These are phyloP conservation scores for Aphanoascus verrucosus DNA, from an alignment of 2,329 filamentous ascomycete species.

Conservation along the genomic window DNA sequence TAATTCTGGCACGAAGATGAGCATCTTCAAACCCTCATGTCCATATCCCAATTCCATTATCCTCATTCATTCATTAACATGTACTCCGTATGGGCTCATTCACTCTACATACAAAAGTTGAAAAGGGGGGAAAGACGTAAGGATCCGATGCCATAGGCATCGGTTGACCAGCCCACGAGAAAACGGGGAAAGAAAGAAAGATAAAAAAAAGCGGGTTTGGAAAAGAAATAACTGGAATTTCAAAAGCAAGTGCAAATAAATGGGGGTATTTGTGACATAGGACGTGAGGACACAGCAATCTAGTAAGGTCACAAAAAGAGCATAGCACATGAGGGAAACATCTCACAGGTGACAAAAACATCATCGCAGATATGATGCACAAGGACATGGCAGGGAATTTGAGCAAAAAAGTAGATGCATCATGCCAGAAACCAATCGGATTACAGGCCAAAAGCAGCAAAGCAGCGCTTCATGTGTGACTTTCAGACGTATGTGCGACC, in stretches of 20 bases:
- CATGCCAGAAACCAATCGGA: neutral
- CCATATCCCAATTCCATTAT: neutral
- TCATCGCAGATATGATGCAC: neutral
- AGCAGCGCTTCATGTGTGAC: neutral
- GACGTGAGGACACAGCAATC: neutral
- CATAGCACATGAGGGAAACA: neutral
- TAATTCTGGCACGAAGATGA: neutral
- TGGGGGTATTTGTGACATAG: slow-evolving; percentile 1
- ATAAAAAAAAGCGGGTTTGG: neutral
- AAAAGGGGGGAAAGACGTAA: neutral
- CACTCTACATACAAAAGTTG: neutral
- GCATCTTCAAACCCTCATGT: neutral
- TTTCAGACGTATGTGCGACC: neutral
- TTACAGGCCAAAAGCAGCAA: neutral
- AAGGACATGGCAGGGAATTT: too few species aligned
- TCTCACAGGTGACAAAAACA: neutral
- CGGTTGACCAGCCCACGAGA: neutral
- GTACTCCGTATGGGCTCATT: neutral
- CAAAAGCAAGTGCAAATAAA: neutral
- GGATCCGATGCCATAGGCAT: neutral
- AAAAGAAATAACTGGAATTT: neutral
- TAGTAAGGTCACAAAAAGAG: neutral
- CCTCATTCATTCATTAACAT: neutral
- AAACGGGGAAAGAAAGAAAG: neutral
- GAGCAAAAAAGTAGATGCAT: neutral